Base-by-base conservation (phyloP, 2,329 filamentous ascomycete species). In the Iodosphaeria phyllophila region DNA sequence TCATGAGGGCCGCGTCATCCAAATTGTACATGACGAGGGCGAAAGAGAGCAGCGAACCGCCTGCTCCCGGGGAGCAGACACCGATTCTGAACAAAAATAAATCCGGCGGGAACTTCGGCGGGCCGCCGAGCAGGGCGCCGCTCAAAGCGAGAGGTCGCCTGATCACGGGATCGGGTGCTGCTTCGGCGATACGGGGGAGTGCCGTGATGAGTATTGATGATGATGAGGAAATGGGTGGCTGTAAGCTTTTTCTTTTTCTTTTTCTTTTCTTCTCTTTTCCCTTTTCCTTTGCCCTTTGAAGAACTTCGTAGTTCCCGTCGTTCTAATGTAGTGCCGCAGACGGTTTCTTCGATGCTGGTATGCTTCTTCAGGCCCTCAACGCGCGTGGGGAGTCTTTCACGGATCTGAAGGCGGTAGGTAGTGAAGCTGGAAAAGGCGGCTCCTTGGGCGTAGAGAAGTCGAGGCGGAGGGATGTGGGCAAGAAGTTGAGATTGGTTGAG, bases 301-400 rank as follows among this genome's bases (percentile, higher is more conserved):
- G 8, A 13, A 16, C 18, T n/a, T n/a, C 18, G 8, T 27, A 28
- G 20, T 25, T 25, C 17, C 26, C 22, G 22, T 20, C 17, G 34
- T 32, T 20, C 33, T 20, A 31, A 33, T 38, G 11, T 25, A 5
- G 15, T 9, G n/a, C 17, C 27, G 9, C 43, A 92, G 84, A 93
- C 58, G 86, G 86, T 16, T 93, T 95, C 59, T 95, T 95, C 52
- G 86, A 95, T 46, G 83, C 86, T 1, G 86, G 86, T 9, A 92
- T 93, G 82, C 65, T 93, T 5, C 60, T 89, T 13, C 79, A 91
- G 46, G 82, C 83, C 2, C 67, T 92, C 29, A 84, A 84, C 44
- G 74, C 74, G 3, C 65, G 74, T 25, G 62, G 64, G 10, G 60
- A 69, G 28, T 57, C 53, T 4, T 47, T 55, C 5, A 61, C 67